Percentiles rank a stretch among this genome's conserved stretches.
phyloP scores from a whole-genome alignment of 768 basidiomycete species.

The Hericium rajendrae region DNA sequence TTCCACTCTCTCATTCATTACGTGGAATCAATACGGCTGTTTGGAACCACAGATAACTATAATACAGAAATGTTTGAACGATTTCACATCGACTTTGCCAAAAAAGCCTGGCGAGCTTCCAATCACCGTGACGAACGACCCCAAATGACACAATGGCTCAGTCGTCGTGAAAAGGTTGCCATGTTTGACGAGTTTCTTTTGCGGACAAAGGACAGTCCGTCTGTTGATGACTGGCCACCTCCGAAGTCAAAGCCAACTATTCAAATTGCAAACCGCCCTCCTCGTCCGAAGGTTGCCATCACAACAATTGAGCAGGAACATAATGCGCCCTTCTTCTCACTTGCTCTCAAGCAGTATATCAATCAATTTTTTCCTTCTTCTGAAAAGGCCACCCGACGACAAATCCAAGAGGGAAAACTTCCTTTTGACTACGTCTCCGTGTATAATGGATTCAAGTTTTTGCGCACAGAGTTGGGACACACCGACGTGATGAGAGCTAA shows the following conservation, averaged over 20 bases:
- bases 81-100: slow-evolving; percentile 32
- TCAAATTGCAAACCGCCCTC: neutral
- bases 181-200: neutral
- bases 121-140: slow-evolving; percentile 27
- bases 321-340: neutral
- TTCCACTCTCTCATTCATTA: slow-evolving; percentile 31
- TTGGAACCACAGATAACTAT: slow-evolving; percentile 30
- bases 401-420: neutral
- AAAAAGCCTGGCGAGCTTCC: slow-evolving; percentile 26
- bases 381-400: neutral
- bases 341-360: neutral
- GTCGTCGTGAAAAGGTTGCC: slow-evolving; percentile 21
- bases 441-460: neutral
- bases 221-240: neutral
- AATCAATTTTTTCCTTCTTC: too few relatives aligned
- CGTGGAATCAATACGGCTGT: slow-evolving; percentile 17
- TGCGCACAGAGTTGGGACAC: too few relatives aligned
- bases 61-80: slow-evolving; percentile 32
- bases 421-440: neutral
- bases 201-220: slow-evolving; percentile 15
- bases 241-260: neutral
- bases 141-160: slow-evolving; percentile 31
- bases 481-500: too few relatives aligned
- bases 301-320: neutral
- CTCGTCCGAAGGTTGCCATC: neutral